phyloP scores from a whole-genome alignment of 176 grass and related monocot species.

The Carex cristatella region DNA sequence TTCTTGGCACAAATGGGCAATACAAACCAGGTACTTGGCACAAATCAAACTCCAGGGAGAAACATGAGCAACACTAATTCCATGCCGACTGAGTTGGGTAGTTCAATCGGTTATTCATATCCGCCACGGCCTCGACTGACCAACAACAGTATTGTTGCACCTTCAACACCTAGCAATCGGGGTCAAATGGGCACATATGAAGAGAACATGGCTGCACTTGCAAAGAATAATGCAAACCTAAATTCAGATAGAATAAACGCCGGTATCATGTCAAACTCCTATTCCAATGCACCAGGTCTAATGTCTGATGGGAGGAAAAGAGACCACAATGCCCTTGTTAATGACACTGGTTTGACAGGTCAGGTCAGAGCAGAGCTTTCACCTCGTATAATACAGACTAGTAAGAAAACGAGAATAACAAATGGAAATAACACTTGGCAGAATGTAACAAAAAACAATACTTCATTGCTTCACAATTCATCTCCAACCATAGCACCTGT shows the following conservation, averaged over 20 bases:
- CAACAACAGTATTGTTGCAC: neutral
- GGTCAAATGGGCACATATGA: conserved; percentile 22
- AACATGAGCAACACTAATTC: neutral
- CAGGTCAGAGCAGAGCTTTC: conserved; percentile 28
- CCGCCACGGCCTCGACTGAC: neutral
- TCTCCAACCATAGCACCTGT: conserved; percentile 15
- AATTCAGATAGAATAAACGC: neutral
- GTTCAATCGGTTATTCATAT: neutral
- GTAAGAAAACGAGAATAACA: conserved; percentile 45
- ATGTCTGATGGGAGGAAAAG: conserved; percentile 35
- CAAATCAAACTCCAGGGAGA: neutral
- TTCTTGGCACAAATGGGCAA: too few relatives aligned
- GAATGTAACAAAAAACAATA: conserved; percentile 3
- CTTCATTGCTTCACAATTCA: neutral
- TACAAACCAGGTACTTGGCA: neutral
- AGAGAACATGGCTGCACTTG: conserved; percentile 25
- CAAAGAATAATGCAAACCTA: conserved; percentile 29
- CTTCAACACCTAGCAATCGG: conserved; percentile 25
- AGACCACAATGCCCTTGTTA: conserved; percentile 36
- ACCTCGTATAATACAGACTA: conserved; percentile 20
- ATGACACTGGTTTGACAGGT: conserved; percentile 13
- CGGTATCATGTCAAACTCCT: conserved; percentile 23
- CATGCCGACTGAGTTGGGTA: neutral
- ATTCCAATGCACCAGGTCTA: conserved; percentile 23
- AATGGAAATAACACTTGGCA: conserved; percentile 23